Evolutionary conservation across 305 asterid species (phyloP).

Genomic region (Andrographis paniculata): DNA sequence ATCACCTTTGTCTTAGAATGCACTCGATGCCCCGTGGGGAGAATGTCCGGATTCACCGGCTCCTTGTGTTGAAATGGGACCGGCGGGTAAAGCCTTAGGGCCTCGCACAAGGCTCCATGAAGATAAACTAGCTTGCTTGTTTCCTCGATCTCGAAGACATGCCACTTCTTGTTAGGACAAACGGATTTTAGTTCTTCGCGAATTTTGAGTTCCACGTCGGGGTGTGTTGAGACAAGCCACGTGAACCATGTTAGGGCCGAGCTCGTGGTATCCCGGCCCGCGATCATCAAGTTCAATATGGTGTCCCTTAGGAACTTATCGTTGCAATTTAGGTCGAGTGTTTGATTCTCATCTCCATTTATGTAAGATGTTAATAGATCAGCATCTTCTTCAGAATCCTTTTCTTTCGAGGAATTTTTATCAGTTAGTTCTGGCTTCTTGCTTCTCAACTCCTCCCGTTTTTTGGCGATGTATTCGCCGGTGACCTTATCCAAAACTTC

Average conservation of each 20-base stretch:
- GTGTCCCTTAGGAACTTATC: constrained; percentile 45
- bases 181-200: constrained; percentile 30
- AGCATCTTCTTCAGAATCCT: background rate
- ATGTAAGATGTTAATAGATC: constrained; percentile 32
- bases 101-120: constrained; percentile 6
- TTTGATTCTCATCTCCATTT: constrained; percentile 3
- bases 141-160: constrained; percentile 1
- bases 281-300: constrained; percentile 47
- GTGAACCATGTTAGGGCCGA: constrained; percentile 21
- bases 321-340: constrained; percentile 18
- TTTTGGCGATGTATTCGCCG: constrained; percentile 25
- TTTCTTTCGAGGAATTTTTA: constrained; percentile 12
- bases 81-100: constrained; percentile 11
- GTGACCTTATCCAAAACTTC: constrained; percentile 25
- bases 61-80: constrained; percentile 12
- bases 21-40: constrained; percentile 8
- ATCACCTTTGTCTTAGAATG: constrained; percentile 6
- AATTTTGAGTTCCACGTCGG: constrained; percentile 30
- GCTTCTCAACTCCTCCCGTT: constrained; percentile 21
- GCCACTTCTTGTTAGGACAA: constrained; percentile 12
- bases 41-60: background rate
- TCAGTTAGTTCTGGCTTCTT: too few species aligned
- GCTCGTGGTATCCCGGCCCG: constrained; percentile 61
- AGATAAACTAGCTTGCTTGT: background rate
- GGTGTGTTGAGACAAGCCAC: constrained; percentile 43